These are phyloP conservation scores for Brassica incana DNA, from an alignment of 345 rosid species.

Conservation along the genomic window DNA sequence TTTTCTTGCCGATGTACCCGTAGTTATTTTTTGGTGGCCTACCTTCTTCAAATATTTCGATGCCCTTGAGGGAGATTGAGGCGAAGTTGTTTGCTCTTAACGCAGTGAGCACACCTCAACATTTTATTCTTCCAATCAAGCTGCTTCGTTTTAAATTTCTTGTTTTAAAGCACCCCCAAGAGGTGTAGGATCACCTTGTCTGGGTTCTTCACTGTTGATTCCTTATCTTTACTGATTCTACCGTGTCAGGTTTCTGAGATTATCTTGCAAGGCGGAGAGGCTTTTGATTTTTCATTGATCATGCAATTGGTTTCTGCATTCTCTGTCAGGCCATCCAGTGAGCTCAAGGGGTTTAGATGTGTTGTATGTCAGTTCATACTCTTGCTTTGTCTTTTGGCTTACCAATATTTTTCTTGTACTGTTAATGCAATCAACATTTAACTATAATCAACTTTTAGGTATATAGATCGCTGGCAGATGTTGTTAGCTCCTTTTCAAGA, in stretches of 20 bases:
- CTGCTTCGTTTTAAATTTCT: no score
- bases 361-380: constrained; percentile 61
- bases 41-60: constrained; percentile 53
- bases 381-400: constrained; percentile 10
- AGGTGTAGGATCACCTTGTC: not conserved
- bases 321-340: constrained; percentile 55
- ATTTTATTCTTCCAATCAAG: no score
- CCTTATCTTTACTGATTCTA: constrained; percentile 22
- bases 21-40: constrained; percentile 59
- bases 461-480: constrained; percentile 85
- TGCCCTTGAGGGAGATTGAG: constrained; percentile 87
- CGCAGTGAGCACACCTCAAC: constrained; percentile 55
- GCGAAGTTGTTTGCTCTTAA: constrained; percentile 74
- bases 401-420: constrained; percentile 8
- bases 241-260: constrained; percentile 82
- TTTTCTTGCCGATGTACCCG: constrained; percentile 27
- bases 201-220: no score
- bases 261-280: constrained; percentile 63
- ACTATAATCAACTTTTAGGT: constrained; percentile 57
- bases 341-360: constrained; percentile 73
- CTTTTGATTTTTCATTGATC: constrained; percentile 70
- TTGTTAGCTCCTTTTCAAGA: constrained; percentile 91
- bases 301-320: constrained; percentile 76
- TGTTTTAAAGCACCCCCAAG: not conserved
- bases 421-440: constrained; percentile 28